Conservation (phyloP, 306 rosid genomes). For the Pterocarpus santalinus region DNA sequence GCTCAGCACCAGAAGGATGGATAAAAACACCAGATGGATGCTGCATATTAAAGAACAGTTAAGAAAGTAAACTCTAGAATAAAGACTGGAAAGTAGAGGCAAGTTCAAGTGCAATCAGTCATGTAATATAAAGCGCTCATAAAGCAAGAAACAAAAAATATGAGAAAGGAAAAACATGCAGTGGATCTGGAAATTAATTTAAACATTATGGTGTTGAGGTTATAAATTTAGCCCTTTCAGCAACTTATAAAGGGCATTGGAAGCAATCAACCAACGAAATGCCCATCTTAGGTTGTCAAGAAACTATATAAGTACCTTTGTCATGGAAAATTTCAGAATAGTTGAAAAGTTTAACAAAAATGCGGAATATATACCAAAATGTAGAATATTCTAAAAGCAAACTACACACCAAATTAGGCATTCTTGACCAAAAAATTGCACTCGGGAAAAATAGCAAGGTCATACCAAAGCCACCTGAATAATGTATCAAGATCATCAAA, state of each 20-base stretch:
- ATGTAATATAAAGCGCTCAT: background rate
- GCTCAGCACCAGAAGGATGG: conserved; percentile 78
- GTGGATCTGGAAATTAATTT: too few relatives aligned
- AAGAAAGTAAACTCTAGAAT: conserved; percentile 9
- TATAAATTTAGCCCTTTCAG: conserved; percentile 4
- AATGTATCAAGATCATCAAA: background rate
- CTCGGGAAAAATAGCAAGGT: too few relatives aligned
- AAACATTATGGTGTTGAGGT: conserved; percentile 1
- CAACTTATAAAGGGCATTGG: background rate
- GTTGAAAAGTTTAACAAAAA: conserved; percentile 16
- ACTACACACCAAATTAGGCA: background rate
- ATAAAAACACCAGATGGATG: conserved; percentile 61
- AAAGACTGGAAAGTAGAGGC: background rate
- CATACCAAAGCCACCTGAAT: too few relatives aligned
- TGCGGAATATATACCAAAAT: conserved; percentile 21
- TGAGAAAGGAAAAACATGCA: background rate
- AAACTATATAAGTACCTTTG: too few relatives aligned
- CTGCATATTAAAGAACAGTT: conserved; percentile 54
- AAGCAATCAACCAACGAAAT: conserved; percentile 21
- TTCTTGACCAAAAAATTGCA: too few relatives aligned
- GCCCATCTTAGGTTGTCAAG: conserved; percentile 33
- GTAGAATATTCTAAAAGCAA: conserved; percentile 28
- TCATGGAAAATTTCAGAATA: background rate
- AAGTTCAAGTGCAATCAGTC: conserved; percentile 7
- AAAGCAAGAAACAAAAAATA: conserved; percentile 10